These are phyloP conservation scores for Corinectria fuckeliana DNA, from an alignment of 2,329 filamentous ascomycete species.

Conservation along the genomic window DNA sequence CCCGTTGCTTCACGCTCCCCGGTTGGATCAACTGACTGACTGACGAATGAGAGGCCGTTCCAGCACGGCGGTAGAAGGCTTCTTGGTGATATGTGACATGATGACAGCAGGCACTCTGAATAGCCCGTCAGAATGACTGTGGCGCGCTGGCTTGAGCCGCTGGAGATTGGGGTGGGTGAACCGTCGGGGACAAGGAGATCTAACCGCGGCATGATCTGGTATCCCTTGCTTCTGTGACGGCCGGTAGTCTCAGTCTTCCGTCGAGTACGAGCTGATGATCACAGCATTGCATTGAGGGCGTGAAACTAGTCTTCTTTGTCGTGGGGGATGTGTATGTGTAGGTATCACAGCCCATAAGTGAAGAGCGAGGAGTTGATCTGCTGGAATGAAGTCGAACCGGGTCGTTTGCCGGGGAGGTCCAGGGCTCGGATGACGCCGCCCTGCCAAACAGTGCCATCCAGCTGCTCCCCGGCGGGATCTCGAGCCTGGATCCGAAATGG, in stretches of 20 bases:
- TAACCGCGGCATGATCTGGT: neutral
- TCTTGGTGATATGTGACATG: constrained; percentile 10
- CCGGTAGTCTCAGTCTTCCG: neutral
- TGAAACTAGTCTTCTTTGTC: neutral
- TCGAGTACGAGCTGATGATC: too few relatives aligned
- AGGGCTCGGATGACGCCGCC: neutral
- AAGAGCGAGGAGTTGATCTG: neutral
- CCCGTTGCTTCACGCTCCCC: constrained; percentile 26
- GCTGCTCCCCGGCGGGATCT: neutral
- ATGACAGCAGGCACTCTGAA: constrained; percentile 15
- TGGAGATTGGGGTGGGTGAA: constrained; percentile 13
- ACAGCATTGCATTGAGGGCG: neutral
- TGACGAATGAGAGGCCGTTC: constrained; percentile 28
- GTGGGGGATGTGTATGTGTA: neutral
- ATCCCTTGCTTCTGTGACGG: neutral
- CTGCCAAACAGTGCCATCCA: neutral
- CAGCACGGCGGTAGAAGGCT: constrained; percentile 22
- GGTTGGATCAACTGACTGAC: constrained; percentile 2
- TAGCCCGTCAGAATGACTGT: constrained; percentile 18
- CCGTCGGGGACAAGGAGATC: neutral
- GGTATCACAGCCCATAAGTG: neutral
- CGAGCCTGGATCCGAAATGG: neutral
- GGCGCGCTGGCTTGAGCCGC: constrained; percentile 22
- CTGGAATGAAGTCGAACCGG: neutral
- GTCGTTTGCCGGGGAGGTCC: neutral